Conservation (phyloP, 257 asterid genomes). For the Galeopsis tetrahit region DNA sequence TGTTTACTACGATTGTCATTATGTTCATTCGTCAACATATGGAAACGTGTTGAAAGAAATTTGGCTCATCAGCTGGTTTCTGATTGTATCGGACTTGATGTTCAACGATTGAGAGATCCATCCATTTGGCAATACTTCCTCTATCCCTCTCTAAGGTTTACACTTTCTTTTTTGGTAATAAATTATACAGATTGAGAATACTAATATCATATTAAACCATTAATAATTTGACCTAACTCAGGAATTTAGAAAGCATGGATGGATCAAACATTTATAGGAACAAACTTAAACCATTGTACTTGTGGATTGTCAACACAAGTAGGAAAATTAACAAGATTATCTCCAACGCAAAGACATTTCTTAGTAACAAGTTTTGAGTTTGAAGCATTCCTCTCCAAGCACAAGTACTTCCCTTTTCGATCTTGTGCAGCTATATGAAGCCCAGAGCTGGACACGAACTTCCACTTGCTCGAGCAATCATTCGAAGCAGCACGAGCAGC, state of each 20-base stretch:
- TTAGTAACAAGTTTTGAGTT: slow-evolving; percentile 45
- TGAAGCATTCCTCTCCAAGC: slow-evolving; percentile 54
- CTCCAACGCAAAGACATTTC: slow-evolving; percentile 56
- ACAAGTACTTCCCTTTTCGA: slow-evolving; percentile 46
- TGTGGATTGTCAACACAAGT: slow-evolving; percentile 59
- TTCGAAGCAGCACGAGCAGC: slow-evolving; percentile 42
- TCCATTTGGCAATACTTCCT: no score
- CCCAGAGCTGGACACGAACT: slow-evolving; percentile 45
- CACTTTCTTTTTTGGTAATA: no score
- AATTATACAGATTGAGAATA: no score
- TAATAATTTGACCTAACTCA: background rate
- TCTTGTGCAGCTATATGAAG: slow-evolving; percentile 53
- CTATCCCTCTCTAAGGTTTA: no score
- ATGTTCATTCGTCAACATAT: background rate
- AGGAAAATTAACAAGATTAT: slow-evolving; percentile 42
- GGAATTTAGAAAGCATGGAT: background rate
- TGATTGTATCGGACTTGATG: no score
- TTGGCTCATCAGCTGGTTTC: no score
- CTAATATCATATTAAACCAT: no score
- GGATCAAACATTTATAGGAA: slow-evolving; percentile 46
- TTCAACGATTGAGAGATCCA: no score
- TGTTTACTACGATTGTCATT: background rate
- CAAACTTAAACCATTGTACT: slow-evolving; percentile 69
- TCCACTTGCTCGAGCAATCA: slow-evolving; percentile 57
- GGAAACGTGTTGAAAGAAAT: background rate